A percentile compares a stretch with the other conserved stretches of the same genome.
phyloP scores from a whole-genome alignment of 495 filamentous ascomycete genomes.

The Hypomontagnella monticulosa region DNA sequence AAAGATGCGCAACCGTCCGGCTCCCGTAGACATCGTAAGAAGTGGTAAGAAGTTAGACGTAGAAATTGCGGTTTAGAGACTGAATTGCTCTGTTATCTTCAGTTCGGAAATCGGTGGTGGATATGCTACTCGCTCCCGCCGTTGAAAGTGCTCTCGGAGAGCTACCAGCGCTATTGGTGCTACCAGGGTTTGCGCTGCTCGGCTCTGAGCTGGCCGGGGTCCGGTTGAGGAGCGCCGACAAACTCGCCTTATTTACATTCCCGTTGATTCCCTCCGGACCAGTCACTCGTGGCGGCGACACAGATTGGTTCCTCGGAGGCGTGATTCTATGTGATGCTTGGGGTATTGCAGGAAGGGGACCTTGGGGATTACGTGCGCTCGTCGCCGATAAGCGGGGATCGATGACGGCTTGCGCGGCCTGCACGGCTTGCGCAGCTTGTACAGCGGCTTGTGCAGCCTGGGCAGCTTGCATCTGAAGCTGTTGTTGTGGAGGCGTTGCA shows the following conservation, averaged over 20 bases:
- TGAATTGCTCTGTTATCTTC: slow-evolving; percentile 74
- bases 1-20: slow-evolving; percentile 25
- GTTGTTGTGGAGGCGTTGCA: slow-evolving; percentile 50
- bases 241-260: slow-evolving; percentile 48
- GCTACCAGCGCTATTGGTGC: slow-evolving; percentile 48
- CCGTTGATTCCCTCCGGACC: slow-evolving; percentile 32
- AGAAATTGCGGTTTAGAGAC: slow-evolving; percentile 67
- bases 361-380: slow-evolving; percentile 42
- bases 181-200: slow-evolving; percentile 50
- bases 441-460: slow-evolving; percentile 39
- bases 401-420: slow-evolving; percentile 49
- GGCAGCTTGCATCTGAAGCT: slow-evolving; percentile 44
- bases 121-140: slow-evolving; percentile 46
- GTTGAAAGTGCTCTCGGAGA: slow-evolving; percentile 50
- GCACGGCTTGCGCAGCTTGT: slow-evolving; percentile 40
- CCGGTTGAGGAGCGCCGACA: slow-evolving; percentile 51
- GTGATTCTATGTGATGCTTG: slow-evolving; percentile 35
- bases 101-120: slow-evolving; percentile 58
- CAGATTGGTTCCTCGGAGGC: slow-evolving; percentile 44
- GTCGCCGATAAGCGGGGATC: slow-evolving; percentile 45
- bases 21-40: background rate
- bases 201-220: slow-evolving; percentile 51
- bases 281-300: slow-evolving; percentile 47
- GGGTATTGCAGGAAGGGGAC: slow-evolving; percentile 44
- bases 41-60: slow-evolving; percentile 21